These are phyloP conservation scores for Sporothrix variecibatus DNA, from an alignment of 2,329 filamentous ascomycete species.

Conservation along the genomic window DNA sequence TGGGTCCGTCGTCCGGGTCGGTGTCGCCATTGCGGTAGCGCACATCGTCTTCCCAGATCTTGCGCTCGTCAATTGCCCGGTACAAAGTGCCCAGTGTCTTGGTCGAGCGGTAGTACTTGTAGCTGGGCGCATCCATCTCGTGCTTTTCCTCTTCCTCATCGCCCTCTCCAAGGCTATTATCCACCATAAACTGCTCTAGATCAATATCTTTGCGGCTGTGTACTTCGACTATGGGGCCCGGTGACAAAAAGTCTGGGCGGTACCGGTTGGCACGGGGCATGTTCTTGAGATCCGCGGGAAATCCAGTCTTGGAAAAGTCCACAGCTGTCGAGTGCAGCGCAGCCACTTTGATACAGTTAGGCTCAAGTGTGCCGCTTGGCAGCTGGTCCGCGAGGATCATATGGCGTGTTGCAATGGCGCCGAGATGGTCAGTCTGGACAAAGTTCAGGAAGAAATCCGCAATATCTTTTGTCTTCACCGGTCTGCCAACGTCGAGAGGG, in stretches of 20 bases:
- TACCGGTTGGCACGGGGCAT: constrained; percentile 45
- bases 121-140: constrained; percentile 45
- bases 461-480: constrained; percentile 67
- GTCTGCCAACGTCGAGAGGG: constrained; percentile 60
- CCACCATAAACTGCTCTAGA: constrained; percentile 39
- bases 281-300: constrained; percentile 51
- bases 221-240: constrained; percentile 47
- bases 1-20: constrained; percentile 34
- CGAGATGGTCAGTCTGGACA: constrained; percentile 67
- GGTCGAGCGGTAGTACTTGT: constrained; percentile 65
- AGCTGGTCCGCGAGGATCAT: constrained; percentile 64
- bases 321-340: constrained; percentile 70
- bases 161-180: constrained; percentile 49
- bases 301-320: constrained; percentile 76
- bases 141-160: constrained; percentile 49
- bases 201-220: constrained; percentile 49
- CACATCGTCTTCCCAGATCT: constrained; percentile 60
- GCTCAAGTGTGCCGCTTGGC: constrained; percentile 52
- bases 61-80: constrained; percentile 69
- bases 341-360: constrained; percentile 57
- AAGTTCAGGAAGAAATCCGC: constrained; percentile 79
- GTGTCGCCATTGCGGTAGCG: constrained; percentile 34
- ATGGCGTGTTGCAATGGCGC: constrained; percentile 65
- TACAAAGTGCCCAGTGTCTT: constrained; percentile 73
- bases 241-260: constrained; percentile 58